Evolutionary conservation across 345 rosid genomes (phyloP).

Genomic region (Bretschneidera sinensis): DNA sequence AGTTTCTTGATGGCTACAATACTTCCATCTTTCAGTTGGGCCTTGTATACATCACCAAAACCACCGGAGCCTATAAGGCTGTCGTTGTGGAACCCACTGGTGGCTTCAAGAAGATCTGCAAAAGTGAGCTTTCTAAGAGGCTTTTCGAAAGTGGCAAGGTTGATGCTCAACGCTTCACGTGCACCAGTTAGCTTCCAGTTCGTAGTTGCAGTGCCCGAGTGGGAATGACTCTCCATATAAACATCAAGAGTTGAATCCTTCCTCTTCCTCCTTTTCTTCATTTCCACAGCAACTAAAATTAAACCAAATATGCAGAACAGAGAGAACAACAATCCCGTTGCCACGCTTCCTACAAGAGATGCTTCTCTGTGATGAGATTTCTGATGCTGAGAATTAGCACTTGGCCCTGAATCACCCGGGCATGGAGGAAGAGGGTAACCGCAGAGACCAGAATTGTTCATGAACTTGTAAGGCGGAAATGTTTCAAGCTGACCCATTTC

Average conservation of each 20-base stretch:
- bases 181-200: constrained; percentile 68
- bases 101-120: constrained; percentile 90
- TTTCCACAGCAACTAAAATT: constrained; percentile 58
- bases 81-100: constrained; percentile 78
- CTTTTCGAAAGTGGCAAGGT: constrained; percentile 80
- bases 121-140: constrained; percentile 79
- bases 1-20: constrained; percentile 92
- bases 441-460: constrained; percentile 81
- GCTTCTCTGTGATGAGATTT: constrained; percentile 48
- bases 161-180: constrained; percentile 80
- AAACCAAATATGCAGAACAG: constrained; percentile 66
- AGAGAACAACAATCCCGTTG: constrained; percentile 80
- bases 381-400: constrained; percentile 34
- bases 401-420: constrained; percentile 16
- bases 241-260: constrained; percentile 54
- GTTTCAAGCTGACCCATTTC: constrained; percentile 78
- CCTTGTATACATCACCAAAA: constrained; percentile 95
- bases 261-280: constrained; percentile 66
- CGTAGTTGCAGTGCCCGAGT: constrained; percentile 61
- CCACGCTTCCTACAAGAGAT: constrained; percentile 69
- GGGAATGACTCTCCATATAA: constrained; percentile 55
- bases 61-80: constrained; percentile 94
- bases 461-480: constrained; percentile 51
- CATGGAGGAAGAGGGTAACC: constrained; percentile 77
- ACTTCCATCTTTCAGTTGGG: constrained; percentile 78